Evolutionary conservation across 2,329 filamentous ascomycete species (phyloP), one percentile per base, ranked within the genome.

Genomic region (Curvularia lunata): DNA sequence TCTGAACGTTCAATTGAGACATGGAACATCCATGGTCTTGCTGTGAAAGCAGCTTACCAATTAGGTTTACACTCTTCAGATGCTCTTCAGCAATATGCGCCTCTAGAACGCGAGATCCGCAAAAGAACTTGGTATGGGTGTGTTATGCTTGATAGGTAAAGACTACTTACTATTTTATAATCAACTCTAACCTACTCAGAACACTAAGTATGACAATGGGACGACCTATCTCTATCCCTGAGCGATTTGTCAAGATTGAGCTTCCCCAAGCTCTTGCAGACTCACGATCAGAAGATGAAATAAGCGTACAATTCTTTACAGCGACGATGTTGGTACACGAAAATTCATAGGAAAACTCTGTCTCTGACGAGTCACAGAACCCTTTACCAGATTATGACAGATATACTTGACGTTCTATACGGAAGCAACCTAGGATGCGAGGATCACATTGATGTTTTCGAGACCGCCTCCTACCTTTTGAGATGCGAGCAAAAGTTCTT

Each of bases 11-110:
- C 83, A 0, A 75, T 84, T 2, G 79, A 84, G 52, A 80, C 84
- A 1, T 86, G 84, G 83, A 82, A 77, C 0, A 76, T 82, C 0
- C 84, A 86, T 59, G 83, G 84, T 0, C 73, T 85, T 0, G 79
- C 83, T 0, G 78, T 85, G 2, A 82, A 79, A 56, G 79, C 80
- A 0, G 83, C 83, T 0, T 72, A 83, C 25, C 80, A 83, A 28
- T 70, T 86, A 1, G 84, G 84, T 0, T 67, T 86, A 0, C 83
- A 86, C 56, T 83, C 80, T 0, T 68, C 68, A 3, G 67, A 79
- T 19, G 74, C 77, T 0, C 71, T 74, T 0, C 66, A 63, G 6
- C 58, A 68, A 0, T 80, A 81, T 41, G 63, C 77, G 0, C 72
- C 77, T 0, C 48, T 82, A 0, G 79, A 84, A 40, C 72, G 75